Conservation (phyloP, 768 basidiomycete species). For the Lactifluus echinatus region DNA sequence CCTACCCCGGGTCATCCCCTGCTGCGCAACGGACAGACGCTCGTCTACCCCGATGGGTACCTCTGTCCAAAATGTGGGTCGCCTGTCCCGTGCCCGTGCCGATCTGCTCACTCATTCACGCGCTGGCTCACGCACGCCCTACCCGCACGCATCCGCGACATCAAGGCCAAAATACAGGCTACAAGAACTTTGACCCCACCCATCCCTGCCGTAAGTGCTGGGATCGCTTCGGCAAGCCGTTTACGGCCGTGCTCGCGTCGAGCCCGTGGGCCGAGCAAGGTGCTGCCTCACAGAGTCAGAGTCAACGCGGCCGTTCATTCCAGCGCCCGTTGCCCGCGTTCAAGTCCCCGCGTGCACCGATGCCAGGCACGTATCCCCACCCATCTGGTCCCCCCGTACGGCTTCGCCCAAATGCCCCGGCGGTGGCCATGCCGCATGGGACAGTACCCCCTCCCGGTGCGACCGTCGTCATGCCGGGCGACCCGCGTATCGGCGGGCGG, state of each 20-base stretch:
- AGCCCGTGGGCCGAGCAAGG: slow-evolving; percentile 31
- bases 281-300: background rate
- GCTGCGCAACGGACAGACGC: slow-evolving; percentile 46
- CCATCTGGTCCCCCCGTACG: background rate
- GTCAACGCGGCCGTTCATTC: slow-evolving; percentile 6
- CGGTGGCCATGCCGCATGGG: slow-evolving; percentile 22
- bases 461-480: slow-evolving; percentile 50
- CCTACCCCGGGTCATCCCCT: slow-evolving; percentile 65
- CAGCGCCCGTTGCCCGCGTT: slow-evolving; percentile 20
- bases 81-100: background rate
- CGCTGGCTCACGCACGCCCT: background rate
- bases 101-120: background rate
- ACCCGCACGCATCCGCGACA: background rate
- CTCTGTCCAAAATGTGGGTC: slow-evolving; percentile 60
- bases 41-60: slow-evolving; percentile 62
- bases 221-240: slow-evolving; percentile 56
- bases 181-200: slow-evolving; percentile 56
- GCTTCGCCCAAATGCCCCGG: background rate
- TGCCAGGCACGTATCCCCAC: background rate
- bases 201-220: slow-evolving; percentile 70
- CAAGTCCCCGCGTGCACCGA: slow-evolving; percentile 9
- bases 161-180: slow-evolving; percentile 66
- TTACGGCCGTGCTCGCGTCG: slow-evolving; percentile 51
- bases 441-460: slow-evolving; percentile 33
- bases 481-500: slow-evolving; percentile 59